phyloP scores from a whole-genome alignment of 129 eudicot genomes.

The Daucus carota region DH1_v3.0 NC_030385.2:42245001-42245500 shows the following conservation, averaged over 20 bases:
- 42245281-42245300: constrained; percentile 94
- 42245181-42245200: constrained; percentile 96
- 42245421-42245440: constrained; percentile 86
- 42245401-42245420: constrained; percentile 85
- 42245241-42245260: constrained; percentile 89
- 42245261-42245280: constrained; percentile 84
- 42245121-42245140: constrained; percentile 99
- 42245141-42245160: constrained; percentile 99
- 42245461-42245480: constrained; percentile 95
- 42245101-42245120: constrained; percentile 86
- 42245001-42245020: constrained; percentile 96
- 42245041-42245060: constrained; percentile 84
- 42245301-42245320: constrained; percentile 98
- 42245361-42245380: constrained; percentile 71
- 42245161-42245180: constrained; percentile 93
- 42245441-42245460: constrained; percentile 86
- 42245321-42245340: constrained; percentile 89
- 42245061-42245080: constrained; percentile 91
- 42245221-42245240: constrained; percentile 89
- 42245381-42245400: constrained; percentile 90
- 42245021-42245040: constrained; percentile 90
- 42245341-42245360: constrained; percentile 97
- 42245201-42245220: constrained; percentile 94
- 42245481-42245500: constrained; percentile 97
- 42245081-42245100: constrained; percentile 89